phyloP scores from a whole-genome alignment of 2,329 filamentous ascomycete genomes.

The Thielaviopsis populi region DNA sequence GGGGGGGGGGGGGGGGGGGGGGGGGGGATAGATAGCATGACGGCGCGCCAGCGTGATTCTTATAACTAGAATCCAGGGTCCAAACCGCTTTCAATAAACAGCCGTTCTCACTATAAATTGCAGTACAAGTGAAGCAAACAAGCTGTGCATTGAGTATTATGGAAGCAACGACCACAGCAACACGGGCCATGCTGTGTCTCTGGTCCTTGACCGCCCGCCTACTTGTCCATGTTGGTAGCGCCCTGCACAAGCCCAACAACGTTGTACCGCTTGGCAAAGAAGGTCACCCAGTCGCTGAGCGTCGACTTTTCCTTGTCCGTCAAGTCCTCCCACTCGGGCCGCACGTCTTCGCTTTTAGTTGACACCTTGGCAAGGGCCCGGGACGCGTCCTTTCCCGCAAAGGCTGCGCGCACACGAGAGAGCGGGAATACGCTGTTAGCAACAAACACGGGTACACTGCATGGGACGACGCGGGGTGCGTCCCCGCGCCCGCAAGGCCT shows the following conservation, averaged over 20 bases:
- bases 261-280: conserved; percentile 95
- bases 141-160: neutral
- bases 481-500: no score
- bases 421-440: neutral
- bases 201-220: neutral
- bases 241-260: conserved; percentile 56
- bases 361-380: conserved; percentile 76
- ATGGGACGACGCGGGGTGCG: no score
- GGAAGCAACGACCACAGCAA: neutral
- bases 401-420: conserved; percentile 43
- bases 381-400: conserved; percentile 92
- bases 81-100: neutral
- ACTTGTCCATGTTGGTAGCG: conserved; percentile 40
- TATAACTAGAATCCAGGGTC: no score
- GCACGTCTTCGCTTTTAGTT: conserved; percentile 69
- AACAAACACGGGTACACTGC: neutral
- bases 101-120: neutral
- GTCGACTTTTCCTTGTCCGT: conserved; percentile 71
- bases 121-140: neutral
- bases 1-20: no score
- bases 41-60: no score
- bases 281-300: conserved; percentile 84
- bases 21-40: no score
- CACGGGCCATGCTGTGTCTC: neutral
- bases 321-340: conserved; percentile 68